These are phyloP conservation scores for Echium plantagineum DNA, from an alignment of 257 asterid species.

Conservation along the genomic window DNA sequence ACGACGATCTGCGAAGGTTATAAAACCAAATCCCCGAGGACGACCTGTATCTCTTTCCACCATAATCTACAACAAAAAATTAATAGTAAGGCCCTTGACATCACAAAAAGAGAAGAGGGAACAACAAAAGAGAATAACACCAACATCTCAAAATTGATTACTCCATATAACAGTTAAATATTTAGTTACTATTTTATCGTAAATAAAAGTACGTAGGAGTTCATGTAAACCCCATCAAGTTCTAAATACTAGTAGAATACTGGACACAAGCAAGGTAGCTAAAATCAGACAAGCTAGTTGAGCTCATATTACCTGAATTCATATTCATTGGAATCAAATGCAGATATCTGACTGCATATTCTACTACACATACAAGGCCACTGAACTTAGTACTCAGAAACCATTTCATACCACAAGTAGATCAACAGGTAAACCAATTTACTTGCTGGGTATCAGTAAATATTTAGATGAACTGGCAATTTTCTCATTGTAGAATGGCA, in stretches of 20 bases:
- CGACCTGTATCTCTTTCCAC: conserved; percentile 95
- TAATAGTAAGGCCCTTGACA: background rate
- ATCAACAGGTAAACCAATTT: background rate
- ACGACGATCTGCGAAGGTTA: conserved; percentile 84
- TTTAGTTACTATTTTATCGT: no score
- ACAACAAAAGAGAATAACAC: background rate
- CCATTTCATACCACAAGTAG: background rate
- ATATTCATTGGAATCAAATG: background rate
- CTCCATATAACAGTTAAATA: background rate
- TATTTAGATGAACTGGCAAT: background rate
- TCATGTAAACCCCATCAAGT: background rate
- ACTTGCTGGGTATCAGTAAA: background rate
- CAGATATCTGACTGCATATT: background rate
- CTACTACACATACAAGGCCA: background rate
- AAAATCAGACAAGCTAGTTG: background rate
- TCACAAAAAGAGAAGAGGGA: background rate
- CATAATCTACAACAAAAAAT: conserved; percentile 48
- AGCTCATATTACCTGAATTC: background rate
- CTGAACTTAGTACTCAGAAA: background rate
- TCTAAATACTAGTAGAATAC: background rate
- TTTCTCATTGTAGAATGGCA: background rate
- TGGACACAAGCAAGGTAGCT: background rate
- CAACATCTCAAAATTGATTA: background rate
- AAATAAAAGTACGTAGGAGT: background rate
- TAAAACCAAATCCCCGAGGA: conserved; percentile 97